Evolutionary conservation across 106 monocot species (phyloP).

Genomic region (Allium fistulosum): DNA sequence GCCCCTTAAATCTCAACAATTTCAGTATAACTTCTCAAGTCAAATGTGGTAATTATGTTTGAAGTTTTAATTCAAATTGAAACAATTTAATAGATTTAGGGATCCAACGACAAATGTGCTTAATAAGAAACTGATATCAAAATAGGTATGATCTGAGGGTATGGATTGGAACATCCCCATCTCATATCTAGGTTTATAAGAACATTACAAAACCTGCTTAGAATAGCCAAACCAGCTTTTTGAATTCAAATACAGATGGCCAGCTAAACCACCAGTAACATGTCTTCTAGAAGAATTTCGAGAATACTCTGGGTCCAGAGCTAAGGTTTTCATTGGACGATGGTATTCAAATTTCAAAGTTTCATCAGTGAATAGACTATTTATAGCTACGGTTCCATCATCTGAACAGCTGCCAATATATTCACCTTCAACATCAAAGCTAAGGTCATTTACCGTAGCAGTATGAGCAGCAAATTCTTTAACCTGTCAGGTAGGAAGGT

Average conservation of each 20-base stretch:
- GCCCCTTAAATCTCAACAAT: no score
- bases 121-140: no score
- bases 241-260: constrained; percentile 69
- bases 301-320: constrained; percentile 81
- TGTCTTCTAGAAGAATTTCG: constrained; percentile 61
- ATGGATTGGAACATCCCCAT: no score
- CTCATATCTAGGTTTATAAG: no score
- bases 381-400: constrained; percentile 88
- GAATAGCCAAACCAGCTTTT: constrained; percentile 81
- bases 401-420: constrained; percentile 95
- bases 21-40: no score
- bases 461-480: constrained; percentile 86
- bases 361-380: constrained; percentile 83
- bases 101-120: no score
- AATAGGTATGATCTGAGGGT: no score
- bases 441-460: constrained; percentile 89
- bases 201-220: constrained; percentile 56
- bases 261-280: constrained; percentile 93
- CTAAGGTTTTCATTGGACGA: constrained; percentile 95
- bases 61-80: no score
- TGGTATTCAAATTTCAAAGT: constrained; percentile 84
- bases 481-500: constrained; percentile 34
- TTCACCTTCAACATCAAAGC: constrained; percentile 92
- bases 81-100: no score
- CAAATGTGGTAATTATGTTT: no score